A percentile compares a stretch with the other conserved stretches of the same genome.
Evolutionary conservation across 805 yeast genomes (phyloP).

Genomic region (Candida sphagnicola): DNA sequence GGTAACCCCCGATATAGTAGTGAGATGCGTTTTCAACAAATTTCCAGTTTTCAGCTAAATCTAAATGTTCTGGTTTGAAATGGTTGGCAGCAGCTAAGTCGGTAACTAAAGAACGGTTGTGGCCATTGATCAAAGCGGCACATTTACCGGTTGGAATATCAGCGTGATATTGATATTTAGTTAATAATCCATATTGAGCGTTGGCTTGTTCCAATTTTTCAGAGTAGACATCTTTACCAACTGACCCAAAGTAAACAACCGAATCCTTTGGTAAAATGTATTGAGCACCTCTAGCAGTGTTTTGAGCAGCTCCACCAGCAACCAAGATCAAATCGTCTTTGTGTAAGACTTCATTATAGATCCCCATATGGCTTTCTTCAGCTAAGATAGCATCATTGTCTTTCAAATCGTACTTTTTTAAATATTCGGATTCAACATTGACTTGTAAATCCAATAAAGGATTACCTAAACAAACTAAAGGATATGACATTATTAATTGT

Average conservation of each 20-base stretch:
- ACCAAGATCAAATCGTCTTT: conserved; percentile 60
- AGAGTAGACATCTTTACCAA: conserved; percentile 87
- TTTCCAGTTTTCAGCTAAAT: conserved; percentile 86
- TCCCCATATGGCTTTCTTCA: conserved; percentile 80
- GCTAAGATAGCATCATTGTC: conserved; percentile 91
- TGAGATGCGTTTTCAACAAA: conserved; percentile 74
- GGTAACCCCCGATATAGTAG: conserved; percentile 98
- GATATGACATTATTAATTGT: conserved; percentile 46
- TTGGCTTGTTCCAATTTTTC: conserved; percentile 81
- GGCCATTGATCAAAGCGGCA: conserved; percentile 89
- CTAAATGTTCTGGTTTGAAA: conserved; percentile 84
- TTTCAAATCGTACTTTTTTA: conserved; percentile 78
- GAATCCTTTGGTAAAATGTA: conserved; percentile 76
- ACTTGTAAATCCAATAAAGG: conserved; percentile 88
- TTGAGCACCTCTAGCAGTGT: conserved; percentile 98
- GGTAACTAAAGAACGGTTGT: conserved; percentile 88
- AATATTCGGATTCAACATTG: conserved; percentile 61
- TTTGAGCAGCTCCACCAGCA: conserved; percentile 99
- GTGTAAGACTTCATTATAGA: conserved; percentile 73
- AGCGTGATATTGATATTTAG: conserved; percentile 78
- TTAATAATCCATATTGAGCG: conserved; percentile 78
- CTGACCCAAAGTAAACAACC: conserved; percentile 93
- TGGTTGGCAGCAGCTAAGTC: conserved; percentile 98
- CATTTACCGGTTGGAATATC: conserved; percentile 91
- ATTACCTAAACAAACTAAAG: conserved; percentile 84